Conservation (phyloP, 345 rosid species). For the Acer campestre region DNA sequence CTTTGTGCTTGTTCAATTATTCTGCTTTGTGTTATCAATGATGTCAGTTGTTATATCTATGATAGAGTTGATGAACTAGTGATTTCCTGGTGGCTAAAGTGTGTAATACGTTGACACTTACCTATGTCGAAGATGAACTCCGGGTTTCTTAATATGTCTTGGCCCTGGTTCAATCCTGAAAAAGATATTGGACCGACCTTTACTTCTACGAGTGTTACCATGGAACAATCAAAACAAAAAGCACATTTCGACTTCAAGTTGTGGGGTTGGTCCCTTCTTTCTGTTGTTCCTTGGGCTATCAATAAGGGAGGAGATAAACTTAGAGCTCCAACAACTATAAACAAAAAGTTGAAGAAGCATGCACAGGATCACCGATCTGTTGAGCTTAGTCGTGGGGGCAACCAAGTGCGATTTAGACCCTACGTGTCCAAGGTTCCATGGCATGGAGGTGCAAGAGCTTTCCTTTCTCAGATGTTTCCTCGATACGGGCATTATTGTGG, state of each 20-base stretch:
- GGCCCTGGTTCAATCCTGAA: conserved; percentile 38
- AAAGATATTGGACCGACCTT: conserved; percentile 42
- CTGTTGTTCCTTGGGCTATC: conserved; percentile 58
- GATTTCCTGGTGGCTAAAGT: conserved; percentile 12
- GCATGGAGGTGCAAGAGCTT: conserved; percentile 90
- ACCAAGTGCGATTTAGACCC: conserved; percentile 73
- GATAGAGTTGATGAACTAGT: conserved; percentile 4
- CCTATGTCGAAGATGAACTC: conserved; percentile 43
- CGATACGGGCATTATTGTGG: conserved; percentile 97
- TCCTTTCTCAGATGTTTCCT: conserved; percentile 90
- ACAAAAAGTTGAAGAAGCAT: conserved; percentile 59
- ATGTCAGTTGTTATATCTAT: not conserved
- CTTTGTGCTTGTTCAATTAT: not conserved
- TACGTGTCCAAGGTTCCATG: conserved; percentile 94
- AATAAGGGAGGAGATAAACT: conserved; percentile 31
- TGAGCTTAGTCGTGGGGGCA: conserved; percentile 24
- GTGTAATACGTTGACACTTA: conserved; percentile 14
- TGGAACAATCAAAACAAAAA: conserved; percentile 43
- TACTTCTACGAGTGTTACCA: conserved; percentile 29
- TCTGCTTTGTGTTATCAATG: not conserved
- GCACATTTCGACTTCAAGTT: conserved; percentile 41
- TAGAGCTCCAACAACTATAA: conserved; percentile 56
- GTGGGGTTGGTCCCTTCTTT: conserved; percentile 66
- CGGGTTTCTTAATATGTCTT: conserved; percentile 42
- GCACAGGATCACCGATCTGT: conserved; percentile 33